Conservation (phyloP, 257 asterid species). For the Euphrasia confusa region DNA sequence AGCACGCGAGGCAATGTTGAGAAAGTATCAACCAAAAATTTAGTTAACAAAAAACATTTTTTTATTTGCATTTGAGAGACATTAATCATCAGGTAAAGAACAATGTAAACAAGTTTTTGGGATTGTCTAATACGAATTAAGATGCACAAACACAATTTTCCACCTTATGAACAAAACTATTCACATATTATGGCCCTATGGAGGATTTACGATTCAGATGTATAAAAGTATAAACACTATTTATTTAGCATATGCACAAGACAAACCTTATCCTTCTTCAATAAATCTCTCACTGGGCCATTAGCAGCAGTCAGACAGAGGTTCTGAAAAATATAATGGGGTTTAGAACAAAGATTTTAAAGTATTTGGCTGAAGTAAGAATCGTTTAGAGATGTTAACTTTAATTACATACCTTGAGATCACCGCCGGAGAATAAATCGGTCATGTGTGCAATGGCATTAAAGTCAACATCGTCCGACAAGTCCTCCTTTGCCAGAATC, state of each 20-base stretch:
- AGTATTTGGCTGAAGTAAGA: background rate
- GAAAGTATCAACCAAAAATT: background rate
- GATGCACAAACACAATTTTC: background rate
- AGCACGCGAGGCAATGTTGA: background rate
- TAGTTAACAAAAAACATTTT: background rate
- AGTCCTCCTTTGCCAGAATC: constrained; percentile 30
- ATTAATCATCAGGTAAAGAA: background rate
- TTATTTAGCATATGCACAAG: constrained; percentile 8
- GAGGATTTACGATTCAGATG: background rate
- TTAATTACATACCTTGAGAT: constrained; percentile 30
- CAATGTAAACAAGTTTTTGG: background rate
- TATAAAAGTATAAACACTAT: background rate
- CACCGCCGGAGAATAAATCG: constrained; percentile 35
- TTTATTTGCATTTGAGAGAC: background rate
- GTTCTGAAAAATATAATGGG: constrained; percentile 24
- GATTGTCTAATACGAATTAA: background rate
- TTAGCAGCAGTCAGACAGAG: constrained; percentile 34
- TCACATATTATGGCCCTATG: background rate
- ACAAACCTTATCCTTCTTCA: constrained; percentile 28
- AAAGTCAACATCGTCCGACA: constrained; percentile 29
- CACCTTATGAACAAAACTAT: background rate
- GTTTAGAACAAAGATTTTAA: background rate
- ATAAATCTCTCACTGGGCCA: constrained; percentile 29
- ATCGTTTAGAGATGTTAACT: background rate
- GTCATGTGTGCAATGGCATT: constrained; percentile 32